phyloP scores from a whole-genome alignment of 2,329 filamentous ascomycete species.

The Venturiaceae sp. region DNA sequence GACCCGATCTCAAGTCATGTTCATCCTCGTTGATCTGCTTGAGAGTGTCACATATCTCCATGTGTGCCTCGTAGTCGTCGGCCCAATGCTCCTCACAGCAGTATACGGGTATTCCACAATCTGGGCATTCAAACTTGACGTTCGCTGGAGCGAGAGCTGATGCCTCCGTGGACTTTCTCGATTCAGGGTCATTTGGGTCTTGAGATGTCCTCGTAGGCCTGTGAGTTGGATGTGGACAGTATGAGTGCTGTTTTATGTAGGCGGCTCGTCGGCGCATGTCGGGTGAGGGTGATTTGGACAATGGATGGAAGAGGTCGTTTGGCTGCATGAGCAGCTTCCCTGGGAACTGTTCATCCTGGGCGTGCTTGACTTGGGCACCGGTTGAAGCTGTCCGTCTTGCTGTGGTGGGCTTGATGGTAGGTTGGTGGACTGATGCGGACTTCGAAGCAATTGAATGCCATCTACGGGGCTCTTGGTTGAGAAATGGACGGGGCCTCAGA shows the following conservation, averaged over 20 bases:
- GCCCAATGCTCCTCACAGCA: conserved; percentile 94
- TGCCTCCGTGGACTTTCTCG: conserved; percentile 44
- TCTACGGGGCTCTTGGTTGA: not conserved
- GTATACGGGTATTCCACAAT: conserved; percentile 89
- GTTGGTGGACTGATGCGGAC: not conserved
- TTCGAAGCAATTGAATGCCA: conserved; percentile 2
- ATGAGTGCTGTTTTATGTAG: conserved; percentile 86
- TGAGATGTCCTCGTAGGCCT: conserved; percentile 60
- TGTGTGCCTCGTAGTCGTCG: conserved; percentile 86
- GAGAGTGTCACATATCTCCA: conserved; percentile 86
- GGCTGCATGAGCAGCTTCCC: conserved; percentile 42
- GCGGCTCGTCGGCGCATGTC: conserved; percentile 80
- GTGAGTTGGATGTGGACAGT: conserved; percentile 86
- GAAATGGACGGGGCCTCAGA: not conserved
- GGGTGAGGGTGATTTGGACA: conserved; percentile 78
- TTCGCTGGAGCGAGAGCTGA: conserved; percentile 57
- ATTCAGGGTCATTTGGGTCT: conserved; percentile 55
- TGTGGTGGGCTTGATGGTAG: not conserved
- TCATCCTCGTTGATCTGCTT: conserved; percentile 96
- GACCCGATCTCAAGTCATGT: conserved; percentile 82
- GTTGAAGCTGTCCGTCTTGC: not conserved
- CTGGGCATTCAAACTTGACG: conserved; percentile 88
- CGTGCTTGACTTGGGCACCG: not conserved
- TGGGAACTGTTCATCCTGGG: not conserved
- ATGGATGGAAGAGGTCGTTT: conserved; percentile 88